Evolutionary conservation across 176 grass and related monocot species (phyloP), one percentile per base, ranked within the genome.

Genomic region (Lolium multiflorum): DNA sequence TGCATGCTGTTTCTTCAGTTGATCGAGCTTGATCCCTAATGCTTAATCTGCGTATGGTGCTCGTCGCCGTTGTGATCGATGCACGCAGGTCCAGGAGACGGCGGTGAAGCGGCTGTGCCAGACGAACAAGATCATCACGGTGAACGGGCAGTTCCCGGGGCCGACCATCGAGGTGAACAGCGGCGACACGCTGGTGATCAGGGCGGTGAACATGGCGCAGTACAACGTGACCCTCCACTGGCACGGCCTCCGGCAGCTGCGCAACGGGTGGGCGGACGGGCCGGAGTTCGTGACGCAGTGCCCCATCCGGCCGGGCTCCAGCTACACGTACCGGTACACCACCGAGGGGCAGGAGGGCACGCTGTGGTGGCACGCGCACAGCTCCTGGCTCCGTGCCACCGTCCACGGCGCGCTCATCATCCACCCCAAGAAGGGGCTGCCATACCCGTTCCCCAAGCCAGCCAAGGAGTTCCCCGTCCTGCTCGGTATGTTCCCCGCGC

Each of bases 201-300:
- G 73, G 87, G 97, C 92, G 18, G 86, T 92, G 38, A 98, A 98
- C 90, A 76, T 70, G 65, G 97, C 88, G 1, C 71, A 44, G 85
- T 98, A 98, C 87, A 96, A 94, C 86, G 84, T 98, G 69, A 98
- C 97, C 7, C 81, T 98, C 4, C 97, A 98, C 87, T 98, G 97
- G 95, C 95, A 98, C 64, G 93, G 95, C 2, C 15, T 98, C 55
- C 62, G 85, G 39, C 93, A 95, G 87, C 24, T 90, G 35, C 91
- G 95, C 14, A 95, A 83, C 84, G 89, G 84, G 60, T 96, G 94
- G 94, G 94, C 94, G 9, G 91, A 95, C 75, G 91, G 91, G 62
- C 94, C 94, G n/a, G 91, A 95, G 86, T 91, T 91, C 62, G 89
- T 96, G 85, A 96, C 94, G 66, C 94, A 96, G 82, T 96, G 94